Conservation (phyloP, 2,329 filamentous ascomycete genomes). For the Penicillium sp. region DNA sequence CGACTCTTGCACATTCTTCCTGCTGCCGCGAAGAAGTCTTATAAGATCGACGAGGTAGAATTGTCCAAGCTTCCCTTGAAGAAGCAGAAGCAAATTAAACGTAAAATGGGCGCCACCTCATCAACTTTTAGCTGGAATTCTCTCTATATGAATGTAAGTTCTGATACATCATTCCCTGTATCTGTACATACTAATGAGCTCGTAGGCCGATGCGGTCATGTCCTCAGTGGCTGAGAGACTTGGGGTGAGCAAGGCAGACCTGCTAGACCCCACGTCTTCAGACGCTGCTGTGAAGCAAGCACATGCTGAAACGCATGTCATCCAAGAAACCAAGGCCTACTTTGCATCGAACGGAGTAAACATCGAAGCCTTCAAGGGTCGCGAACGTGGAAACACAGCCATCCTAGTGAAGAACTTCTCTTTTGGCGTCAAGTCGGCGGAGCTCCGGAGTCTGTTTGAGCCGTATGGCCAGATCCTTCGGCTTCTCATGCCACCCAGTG, state of each 20-base stretch:
- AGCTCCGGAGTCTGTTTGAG: conserved; percentile 78
- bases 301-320: conserved; percentile 91
- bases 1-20: conserved; percentile 89
- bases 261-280: conserved; percentile 92
- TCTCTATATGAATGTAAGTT: conserved; percentile 88
- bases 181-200: conserved; percentile 22
- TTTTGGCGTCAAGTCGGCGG: conserved; percentile 75
- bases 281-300: conserved; percentile 96
- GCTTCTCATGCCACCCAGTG: conserved; percentile 88
- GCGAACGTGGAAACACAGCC: conserved; percentile 78
- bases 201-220: conserved; percentile 77
- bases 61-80: conserved; percentile 91
- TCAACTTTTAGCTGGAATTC: conserved; percentile 96
- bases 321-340: conserved; percentile 93
- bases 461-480: conserved; percentile 79
- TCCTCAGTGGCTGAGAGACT: conserved; percentile 83
- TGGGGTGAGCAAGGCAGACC: conserved; percentile 84
- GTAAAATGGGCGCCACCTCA: conserved; percentile 76
- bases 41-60: conserved; percentile 81
- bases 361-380: conserved; percentile 84
- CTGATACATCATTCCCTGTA: background rate
- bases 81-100: conserved; percentile 88
- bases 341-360: conserved; percentile 87
- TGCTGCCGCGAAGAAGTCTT: conserved; percentile 77
- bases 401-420: conserved; percentile 96